phyloP scores from a whole-genome alignment of 148 eudicot genomes.

The Heliosperma pusillum region DNA sequence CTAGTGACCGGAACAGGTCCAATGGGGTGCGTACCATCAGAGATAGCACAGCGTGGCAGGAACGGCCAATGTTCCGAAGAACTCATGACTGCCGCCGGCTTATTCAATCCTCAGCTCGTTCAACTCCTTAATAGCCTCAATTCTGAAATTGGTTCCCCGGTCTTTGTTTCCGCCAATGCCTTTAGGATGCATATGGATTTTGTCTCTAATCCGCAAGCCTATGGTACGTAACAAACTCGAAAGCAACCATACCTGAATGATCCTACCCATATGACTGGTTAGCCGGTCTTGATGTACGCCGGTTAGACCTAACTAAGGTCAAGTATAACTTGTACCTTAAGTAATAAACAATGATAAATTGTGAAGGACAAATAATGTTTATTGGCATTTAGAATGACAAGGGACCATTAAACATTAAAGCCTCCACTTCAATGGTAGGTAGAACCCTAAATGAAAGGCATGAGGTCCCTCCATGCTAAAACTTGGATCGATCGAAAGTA shows the following conservation, averaged over 20 bases:
- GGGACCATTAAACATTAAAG: conserved; percentile 14
- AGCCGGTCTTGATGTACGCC: neutral
- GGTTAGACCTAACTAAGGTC: neutral
- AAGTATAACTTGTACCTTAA: neutral
- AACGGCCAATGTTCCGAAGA: conserved; percentile 44
- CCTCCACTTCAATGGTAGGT: conserved; percentile 11
- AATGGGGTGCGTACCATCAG: conserved; percentile 50
- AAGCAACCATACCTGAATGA: no score
- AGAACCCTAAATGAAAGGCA: conserved; percentile 4
- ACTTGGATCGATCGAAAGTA: conserved; percentile 1
- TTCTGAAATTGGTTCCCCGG: conserved; percentile 30
- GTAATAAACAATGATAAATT: neutral
- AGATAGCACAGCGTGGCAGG: conserved; percentile 42
- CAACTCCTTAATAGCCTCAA: conserved; percentile 32
- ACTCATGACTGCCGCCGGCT: conserved; percentile 31
- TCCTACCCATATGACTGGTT: no score
- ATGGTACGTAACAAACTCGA: conserved; percentile 26
- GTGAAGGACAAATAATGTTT: neutral
- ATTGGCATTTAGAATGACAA: conserved; percentile 1
- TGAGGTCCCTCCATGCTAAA: neutral
- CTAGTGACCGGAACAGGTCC: conserved; percentile 60
- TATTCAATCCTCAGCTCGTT: conserved; percentile 48
- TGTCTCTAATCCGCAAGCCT: conserved; percentile 37
- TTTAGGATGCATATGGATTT: conserved; percentile 43
- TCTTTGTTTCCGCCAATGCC: conserved; percentile 40